Percentiles rank a stretch among this genome's conserved stretches.
Evolutionary conservation across 202 grass and related monocot genomes (phyloP).

Genomic region (Panicum virgatum): DNA sequence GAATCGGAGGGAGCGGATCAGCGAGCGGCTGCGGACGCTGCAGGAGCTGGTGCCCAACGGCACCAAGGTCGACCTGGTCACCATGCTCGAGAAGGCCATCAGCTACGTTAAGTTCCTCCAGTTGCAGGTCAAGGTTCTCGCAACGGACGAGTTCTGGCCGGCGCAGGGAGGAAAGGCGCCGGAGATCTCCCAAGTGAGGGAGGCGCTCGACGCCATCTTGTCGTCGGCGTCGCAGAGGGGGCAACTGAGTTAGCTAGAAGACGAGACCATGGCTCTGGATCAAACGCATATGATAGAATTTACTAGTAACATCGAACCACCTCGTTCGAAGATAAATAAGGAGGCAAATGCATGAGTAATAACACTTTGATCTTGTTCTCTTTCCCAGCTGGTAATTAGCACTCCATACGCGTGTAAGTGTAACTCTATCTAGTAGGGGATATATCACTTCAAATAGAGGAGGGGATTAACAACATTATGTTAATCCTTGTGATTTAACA

Average conservation of each 20-base stretch:
- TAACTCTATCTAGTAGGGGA: background rate
- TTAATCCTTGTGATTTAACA: too few species aligned
- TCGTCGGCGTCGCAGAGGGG: constrained; percentile 50
- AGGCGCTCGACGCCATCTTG: constrained; percentile 87
- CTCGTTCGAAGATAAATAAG: constrained; percentile 51
- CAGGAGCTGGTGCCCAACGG: constrained; percentile 94
- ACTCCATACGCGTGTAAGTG: background rate
- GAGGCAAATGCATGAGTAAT: constrained; percentile 25
- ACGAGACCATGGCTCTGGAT: background rate
- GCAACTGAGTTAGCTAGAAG: constrained; percentile 4
- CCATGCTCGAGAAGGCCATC: constrained; percentile 95
- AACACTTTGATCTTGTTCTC: background rate
- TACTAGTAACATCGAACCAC: constrained; percentile 34
- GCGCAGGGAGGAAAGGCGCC: constrained; percentile 63
- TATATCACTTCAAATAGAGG: background rate
- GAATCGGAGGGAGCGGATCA: constrained; percentile 84
- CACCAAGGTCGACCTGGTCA: constrained; percentile 88
- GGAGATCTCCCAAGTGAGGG: constrained; percentile 78
- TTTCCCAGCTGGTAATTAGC: background rate
- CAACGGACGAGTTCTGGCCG: constrained; percentile 91
- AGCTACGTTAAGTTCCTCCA: constrained; percentile 94
- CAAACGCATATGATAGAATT: background rate
- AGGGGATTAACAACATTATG: too few species aligned
- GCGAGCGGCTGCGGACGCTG: constrained; percentile 73
- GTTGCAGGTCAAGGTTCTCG: constrained; percentile 90